Evolutionary conservation across 176 grass and related monocot genomes (phyloP), one percentile per base, ranked within the genome.

Genomic region (Microstegium vimineum): DNA sequence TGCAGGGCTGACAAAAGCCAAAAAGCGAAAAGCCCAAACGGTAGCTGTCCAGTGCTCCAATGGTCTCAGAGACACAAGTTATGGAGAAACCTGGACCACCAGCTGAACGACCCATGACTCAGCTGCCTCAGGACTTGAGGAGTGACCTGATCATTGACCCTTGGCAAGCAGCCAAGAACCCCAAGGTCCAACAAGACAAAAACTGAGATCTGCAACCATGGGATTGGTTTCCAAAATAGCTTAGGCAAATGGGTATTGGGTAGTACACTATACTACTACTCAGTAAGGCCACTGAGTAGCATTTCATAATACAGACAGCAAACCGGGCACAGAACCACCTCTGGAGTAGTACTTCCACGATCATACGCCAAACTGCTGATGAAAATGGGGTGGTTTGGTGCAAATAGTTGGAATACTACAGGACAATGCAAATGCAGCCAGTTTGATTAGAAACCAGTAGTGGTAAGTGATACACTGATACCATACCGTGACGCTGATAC

Each of bases 271-370:
- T n/a, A n/a, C 1, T 8, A 51, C 17, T 41, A 12, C 10, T 7
- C 71, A 61, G 45, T 66, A 49, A 59, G 49, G 75, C 75, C 84
- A 89, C 79, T 69, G 22, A 40, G n/a, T n/a, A 80, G 74, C 36
- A 10, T 62, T 67, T 37, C 47, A 60, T 47, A 11, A 32, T 37
- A 73, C 81, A 79, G 56, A 43, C 5, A 42, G 15, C n/a, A 71
- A 71, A 30, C 54, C 3, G 1, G 62, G 27, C 74, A 28, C 13
- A 84, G 4, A 65, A 15, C 27, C 65, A 27, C 7, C 73, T 79
- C 8, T 33, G 49, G 5, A 45, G 0, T 6, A 41, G 40, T 10
- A 42, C 46, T 1, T 0, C 18, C 49, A 52, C 51, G 8, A 10
- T 49, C 33, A 57, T 28, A 80, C 46, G 16, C 3, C 8, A 10